Evolutionary conservation across 1,139 yeast genomes (phyloP).

Genomic region (Pichia cactophila): DNA sequence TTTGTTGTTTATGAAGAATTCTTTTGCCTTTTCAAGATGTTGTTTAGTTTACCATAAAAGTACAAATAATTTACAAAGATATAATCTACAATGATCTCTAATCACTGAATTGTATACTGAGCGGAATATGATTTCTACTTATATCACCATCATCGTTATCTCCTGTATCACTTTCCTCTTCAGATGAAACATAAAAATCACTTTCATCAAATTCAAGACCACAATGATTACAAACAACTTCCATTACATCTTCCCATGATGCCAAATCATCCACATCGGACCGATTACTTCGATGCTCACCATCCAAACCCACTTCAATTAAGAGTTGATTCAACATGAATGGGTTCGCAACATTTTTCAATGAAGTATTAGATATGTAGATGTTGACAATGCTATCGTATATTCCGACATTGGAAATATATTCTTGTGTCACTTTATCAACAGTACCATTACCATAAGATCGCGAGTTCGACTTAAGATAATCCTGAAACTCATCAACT

Average conservation of each 20-base stretch:
- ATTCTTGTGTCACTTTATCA: background rate
- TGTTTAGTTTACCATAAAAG: too few relatives aligned
- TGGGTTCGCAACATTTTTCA: slow-evolving; percentile 12
- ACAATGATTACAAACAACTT: slow-evolving; percentile 25
- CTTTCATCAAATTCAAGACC: slow-evolving; percentile 29
- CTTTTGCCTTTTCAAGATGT: too few relatives aligned
- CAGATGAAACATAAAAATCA: slow-evolving; percentile 24
- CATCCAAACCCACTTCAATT: slow-evolving; percentile 21
- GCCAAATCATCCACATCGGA: slow-evolving; percentile 20
- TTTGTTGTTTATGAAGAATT: too few relatives aligned
- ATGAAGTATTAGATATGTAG: slow-evolving; percentile 21
- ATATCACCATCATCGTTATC: slow-evolving; percentile 6
- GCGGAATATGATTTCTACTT: background rate
- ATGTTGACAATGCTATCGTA: slow-evolving; percentile 17
- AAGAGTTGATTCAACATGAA: slow-evolving; percentile 18
- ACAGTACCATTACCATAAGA: background rate
- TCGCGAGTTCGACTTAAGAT: background rate
- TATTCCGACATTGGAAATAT: background rate
- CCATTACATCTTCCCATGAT: slow-evolving; percentile 30
- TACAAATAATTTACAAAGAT: background rate
- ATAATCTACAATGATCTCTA: too few relatives aligned
- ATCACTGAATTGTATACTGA: background rate
- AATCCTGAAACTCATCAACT: slow-evolving; percentile 17
- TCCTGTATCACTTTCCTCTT: slow-evolving; percentile 17
- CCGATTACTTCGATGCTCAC: slow-evolving; percentile 14